Conservation (phyloP, 441 rosid species). For the Euphorbia celastroides region DNA sequence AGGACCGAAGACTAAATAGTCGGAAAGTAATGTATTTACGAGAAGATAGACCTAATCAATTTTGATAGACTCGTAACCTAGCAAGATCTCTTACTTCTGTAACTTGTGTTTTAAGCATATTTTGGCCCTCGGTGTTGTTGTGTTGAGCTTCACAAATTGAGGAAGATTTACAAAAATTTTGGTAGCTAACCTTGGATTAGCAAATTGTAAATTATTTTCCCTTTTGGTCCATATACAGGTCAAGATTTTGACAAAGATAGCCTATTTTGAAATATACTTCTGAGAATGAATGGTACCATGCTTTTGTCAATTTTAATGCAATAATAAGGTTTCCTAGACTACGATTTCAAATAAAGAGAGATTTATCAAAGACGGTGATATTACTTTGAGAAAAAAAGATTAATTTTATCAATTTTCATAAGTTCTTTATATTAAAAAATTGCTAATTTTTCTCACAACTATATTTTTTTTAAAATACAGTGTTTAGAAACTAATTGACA, state of each 20-base stretch:
- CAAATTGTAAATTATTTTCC: not conserved
- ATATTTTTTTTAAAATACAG: too few species aligned
- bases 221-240: not conserved
- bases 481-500: too few species aligned
- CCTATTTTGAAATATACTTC: not conserved
- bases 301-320: conserved; percentile 1
- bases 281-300: not conserved
- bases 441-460: too few species aligned
- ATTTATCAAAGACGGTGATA: not conserved
- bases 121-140: not conserved
- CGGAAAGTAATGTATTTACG: not conserved
- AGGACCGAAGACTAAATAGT: not conserved
- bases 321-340: not conserved
- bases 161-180: conserved; percentile 1
- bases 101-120: conserved; percentile 1
- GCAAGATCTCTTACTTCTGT: conserved; percentile 6
- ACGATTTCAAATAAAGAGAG: not conserved
- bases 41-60: conserved; percentile 8
- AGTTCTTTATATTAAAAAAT: too few species aligned
- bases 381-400: too few species aligned
- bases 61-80: conserved; percentile 9
- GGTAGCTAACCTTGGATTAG: conserved; percentile 2
- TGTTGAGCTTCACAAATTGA: not conserved
- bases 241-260: not conserved
- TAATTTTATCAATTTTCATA: too few species aligned